Base-by-base conservation (phyloP, 352 stramenopile genomes). In the Globisporangium sylvaticum region DNA sequence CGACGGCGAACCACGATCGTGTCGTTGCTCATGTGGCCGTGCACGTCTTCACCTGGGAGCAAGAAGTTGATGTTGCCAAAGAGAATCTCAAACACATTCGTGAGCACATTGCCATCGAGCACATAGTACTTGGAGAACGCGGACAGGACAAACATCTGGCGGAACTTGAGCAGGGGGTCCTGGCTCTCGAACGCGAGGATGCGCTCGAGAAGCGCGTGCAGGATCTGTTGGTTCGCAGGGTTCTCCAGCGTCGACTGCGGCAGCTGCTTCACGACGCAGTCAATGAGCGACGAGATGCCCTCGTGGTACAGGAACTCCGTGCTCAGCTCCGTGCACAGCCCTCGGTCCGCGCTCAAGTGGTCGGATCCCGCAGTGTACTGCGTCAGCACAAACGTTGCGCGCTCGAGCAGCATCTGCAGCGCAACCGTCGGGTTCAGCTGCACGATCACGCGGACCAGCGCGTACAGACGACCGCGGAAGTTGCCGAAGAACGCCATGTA, bases 111-210 rank as follows among this genome's bases (percentile, higher is more conserved):
- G 15, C 75, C 72, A 70, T 89, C 84, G 4, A 87, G 75, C 22
- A 75, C 76, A 58, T 94, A 94, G 66, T 86, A 94, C 72, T 90
- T 94, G 18, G 84, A 72, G 55, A 94, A 94, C 7, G 83, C 81
- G 5, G 79, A 73, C 27, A 94, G 52, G 53, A 88, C 80, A 4
- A 91, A 77, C 34, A 90, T 73, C 61, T 94, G 83, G 5, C 86
- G 84, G 65, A 84, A 90, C 67, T 92, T 90, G 39, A 94, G 80
- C 32, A 90, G 67, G 25, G 83, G 86, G 58, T 92, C 83, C 5
- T 71, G 55, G 2, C 68, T 90, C 24, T 78, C 68, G 56, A 86
- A 92, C 20, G 71, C 65, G 32, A 94, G 29, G 50, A 94, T 76
- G 24, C 75, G 65, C 52, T 89, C 71, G 56, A 94, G 55, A 52